phyloP scores from a whole-genome alignment of 2,329 filamentous ascomycete species.

The Lecanicillium sp. region DNA sequence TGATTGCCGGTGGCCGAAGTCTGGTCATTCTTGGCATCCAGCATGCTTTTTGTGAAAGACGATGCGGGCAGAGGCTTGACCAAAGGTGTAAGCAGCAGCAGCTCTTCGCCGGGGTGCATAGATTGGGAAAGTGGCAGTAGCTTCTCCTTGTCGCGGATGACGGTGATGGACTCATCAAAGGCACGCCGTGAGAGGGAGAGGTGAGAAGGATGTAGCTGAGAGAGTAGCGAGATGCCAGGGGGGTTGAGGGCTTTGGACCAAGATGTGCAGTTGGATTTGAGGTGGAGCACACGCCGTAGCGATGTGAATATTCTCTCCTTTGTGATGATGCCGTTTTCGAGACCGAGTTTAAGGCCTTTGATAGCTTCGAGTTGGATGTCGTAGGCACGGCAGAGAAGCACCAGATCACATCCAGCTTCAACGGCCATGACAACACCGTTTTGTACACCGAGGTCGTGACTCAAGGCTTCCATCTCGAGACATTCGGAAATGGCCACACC shows the following conservation, averaged over 20 bases:
- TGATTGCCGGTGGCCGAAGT: constrained; percentile 35
- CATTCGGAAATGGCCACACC: constrained; percentile 95
- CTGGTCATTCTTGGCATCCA: constrained; percentile 44
- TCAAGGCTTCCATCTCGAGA: constrained; percentile 92
- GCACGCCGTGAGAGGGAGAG: constrained; percentile 74
- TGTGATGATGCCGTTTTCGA: constrained; percentile 85
- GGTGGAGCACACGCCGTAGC: constrained; percentile 65
- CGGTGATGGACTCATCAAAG: constrained; percentile 88
- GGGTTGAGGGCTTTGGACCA: constrained; percentile 92
- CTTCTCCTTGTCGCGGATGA: constrained; percentile 83
- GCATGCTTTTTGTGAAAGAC: constrained; percentile 66
- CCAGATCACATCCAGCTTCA: constrained; percentile 88
- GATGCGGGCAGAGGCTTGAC: constrained; percentile 92
- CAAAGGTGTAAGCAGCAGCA: constrained; percentile 82
- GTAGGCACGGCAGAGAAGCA: constrained; percentile 82
- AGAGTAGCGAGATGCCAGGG: constrained; percentile 67
- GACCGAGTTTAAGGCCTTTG: constrained; percentile 77
- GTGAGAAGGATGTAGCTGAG: constrained; percentile 76
- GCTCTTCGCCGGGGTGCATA: constrained; percentile 76
- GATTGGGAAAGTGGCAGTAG: constrained; percentile 76
- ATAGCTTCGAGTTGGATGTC: constrained; percentile 88
- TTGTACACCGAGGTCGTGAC: constrained; percentile 93
- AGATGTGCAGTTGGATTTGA: constrained; percentile 81
- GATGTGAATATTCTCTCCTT: constrained; percentile 76
- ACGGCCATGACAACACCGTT: constrained; percentile 97